phyloP scores from a whole-genome alignment of 73 alveolate species.

The Uronychia setigera region DNA sequence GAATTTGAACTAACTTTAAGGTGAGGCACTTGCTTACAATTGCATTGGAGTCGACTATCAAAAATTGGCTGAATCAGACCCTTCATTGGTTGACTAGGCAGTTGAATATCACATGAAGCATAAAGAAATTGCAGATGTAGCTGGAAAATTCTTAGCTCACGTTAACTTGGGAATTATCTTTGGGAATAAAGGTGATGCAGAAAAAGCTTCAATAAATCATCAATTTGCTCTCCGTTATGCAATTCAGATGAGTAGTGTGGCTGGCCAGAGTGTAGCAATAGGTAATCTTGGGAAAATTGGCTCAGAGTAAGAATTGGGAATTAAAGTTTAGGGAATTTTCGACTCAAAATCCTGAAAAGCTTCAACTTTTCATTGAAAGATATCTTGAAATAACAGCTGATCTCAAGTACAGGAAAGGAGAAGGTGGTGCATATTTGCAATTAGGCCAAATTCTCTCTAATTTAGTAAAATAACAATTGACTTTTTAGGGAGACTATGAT shows the following conservation, averaged over 20 bases:
- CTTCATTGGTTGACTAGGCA: constrained; percentile 11
- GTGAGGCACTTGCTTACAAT: constrained; percentile 75
- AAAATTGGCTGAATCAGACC: constrained; percentile 48
- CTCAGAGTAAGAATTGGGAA: constrained; percentile 2
- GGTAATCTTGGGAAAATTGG: constrained; percentile 66
- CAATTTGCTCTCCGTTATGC: constrained; percentile 64
- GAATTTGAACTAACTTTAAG: not conserved
- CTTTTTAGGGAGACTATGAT: constrained; percentile 50
- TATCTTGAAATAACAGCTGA: constrained; percentile 48
- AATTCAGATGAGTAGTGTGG: constrained; percentile 60
- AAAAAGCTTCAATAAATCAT: constrained; percentile 59
- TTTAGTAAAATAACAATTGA: not conserved
- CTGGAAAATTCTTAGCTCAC: constrained; percentile 65
- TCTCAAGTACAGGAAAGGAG: constrained; percentile 56
- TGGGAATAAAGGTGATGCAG: constrained; percentile 50
- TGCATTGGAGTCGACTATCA: constrained; percentile 85
- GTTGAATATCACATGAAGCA: constrained; percentile 57
- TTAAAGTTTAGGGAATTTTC: not conserved
- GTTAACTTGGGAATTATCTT: constrained; percentile 59
- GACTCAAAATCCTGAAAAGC: constrained; percentile 49
- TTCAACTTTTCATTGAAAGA: constrained; percentile 55
- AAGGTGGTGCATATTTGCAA: constrained; percentile 58
- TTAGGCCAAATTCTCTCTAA: constrained; percentile 36
- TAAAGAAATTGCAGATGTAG: constrained; percentile 68
- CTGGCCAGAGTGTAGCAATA: constrained; percentile 61